Evolutionary conservation across 2,329 filamentous ascomycete genomes (phyloP).

Genomic region (Cordyceps fumosorosea): DNA sequence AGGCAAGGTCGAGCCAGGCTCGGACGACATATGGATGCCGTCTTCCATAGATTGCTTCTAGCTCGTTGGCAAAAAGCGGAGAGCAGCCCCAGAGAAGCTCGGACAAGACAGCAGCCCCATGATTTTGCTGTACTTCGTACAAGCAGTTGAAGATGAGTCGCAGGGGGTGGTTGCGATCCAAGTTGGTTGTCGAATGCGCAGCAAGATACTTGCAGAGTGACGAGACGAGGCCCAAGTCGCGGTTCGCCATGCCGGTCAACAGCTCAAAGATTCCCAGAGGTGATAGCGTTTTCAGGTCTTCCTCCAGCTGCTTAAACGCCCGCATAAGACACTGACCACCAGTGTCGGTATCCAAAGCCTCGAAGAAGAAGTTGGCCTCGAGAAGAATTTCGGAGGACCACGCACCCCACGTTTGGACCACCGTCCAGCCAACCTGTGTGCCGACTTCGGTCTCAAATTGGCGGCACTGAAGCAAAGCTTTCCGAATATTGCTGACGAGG

Average conservation of each 20-base stretch:
- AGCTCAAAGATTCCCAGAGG: slow-evolving; percentile 38
- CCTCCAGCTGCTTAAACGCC: slow-evolving; percentile 37
- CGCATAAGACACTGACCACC: slow-evolving; percentile 35
- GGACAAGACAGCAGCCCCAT: slow-evolving; percentile 35
- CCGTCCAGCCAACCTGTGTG: slow-evolving; percentile 32
- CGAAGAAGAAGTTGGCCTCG: slow-evolving; percentile 38
- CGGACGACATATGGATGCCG: slow-evolving; percentile 37
- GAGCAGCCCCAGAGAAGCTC: slow-evolving; percentile 36
- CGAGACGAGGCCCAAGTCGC: slow-evolving; percentile 39
- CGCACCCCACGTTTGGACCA: slow-evolving; percentile 38
- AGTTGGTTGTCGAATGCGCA: slow-evolving; percentile 36
- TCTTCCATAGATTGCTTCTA: slow-evolving; percentile 38
- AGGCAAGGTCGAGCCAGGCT: slow-evolving; percentile 35
- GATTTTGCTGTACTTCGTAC: slow-evolving; percentile 40
- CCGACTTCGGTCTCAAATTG: slow-evolving; percentile 35
- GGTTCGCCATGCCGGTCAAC: slow-evolving; percentile 37
- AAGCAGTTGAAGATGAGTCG: slow-evolving; percentile 36
- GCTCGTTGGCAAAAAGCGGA: slow-evolving; percentile 36
- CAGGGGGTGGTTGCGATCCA: slow-evolving; percentile 36
- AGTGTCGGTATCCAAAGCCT: slow-evolving; percentile 32
- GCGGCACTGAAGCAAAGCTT: slow-evolving; percentile 38
- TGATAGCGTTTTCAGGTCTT: slow-evolving; percentile 36
- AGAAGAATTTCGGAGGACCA: slow-evolving; percentile 37
- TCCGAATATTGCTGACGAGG: slow-evolving; percentile 37
- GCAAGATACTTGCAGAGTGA: slow-evolving; percentile 39